Percentiles rank a stretch among this genome's conserved stretches.
Conservation (phyloP, 2,329 filamentous ascomycete genomes). For the Diplodia seriata region DNA sequence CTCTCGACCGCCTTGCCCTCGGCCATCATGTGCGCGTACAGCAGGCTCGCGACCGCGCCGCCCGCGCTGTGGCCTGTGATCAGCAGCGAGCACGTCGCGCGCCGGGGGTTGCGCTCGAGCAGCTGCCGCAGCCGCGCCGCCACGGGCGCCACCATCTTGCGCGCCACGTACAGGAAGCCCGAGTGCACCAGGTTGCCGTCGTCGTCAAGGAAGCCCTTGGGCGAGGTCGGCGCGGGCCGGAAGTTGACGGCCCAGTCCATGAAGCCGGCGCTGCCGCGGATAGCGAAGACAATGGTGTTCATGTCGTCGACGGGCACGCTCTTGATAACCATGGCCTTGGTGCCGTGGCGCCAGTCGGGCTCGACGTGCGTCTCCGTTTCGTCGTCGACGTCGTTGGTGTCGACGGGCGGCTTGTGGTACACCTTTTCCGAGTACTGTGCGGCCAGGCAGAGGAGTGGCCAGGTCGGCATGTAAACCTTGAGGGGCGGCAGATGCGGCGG, state of each 20-base stretch:
- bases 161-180: conserved; percentile 78
- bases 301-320: conserved; percentile 78
- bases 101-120: conserved; percentile 72
- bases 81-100: conserved; percentile 72
- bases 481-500: conserved; percentile 71
- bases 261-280: conserved; percentile 79
- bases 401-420: conserved; percentile 65
- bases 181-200: conserved; percentile 77
- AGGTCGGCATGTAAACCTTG: conserved; percentile 76
- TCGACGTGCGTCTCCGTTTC: conserved; percentile 74
- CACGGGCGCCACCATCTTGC: conserved; percentile 76
- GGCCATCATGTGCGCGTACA: conserved; percentile 83
- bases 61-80: conserved; percentile 89
- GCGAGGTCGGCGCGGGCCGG: conserved; percentile 69
- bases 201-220: conserved; percentile 77
- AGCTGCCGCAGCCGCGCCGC: conserved; percentile 72
- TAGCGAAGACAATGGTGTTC: conserved; percentile 81
- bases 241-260: conserved; percentile 89
- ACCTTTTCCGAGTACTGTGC: conserved; percentile 78
- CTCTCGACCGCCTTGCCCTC: conserved; percentile 60
- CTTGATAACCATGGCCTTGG: conserved; percentile 86
- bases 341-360: conserved; percentile 74
- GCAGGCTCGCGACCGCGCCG: conserved; percentile 78
- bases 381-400: conserved; percentile 47
- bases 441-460: conserved; percentile 77